Conservation (phyloP, 1,284 basidiomycete genomes). For the Tausonia pullulans region DNA sequence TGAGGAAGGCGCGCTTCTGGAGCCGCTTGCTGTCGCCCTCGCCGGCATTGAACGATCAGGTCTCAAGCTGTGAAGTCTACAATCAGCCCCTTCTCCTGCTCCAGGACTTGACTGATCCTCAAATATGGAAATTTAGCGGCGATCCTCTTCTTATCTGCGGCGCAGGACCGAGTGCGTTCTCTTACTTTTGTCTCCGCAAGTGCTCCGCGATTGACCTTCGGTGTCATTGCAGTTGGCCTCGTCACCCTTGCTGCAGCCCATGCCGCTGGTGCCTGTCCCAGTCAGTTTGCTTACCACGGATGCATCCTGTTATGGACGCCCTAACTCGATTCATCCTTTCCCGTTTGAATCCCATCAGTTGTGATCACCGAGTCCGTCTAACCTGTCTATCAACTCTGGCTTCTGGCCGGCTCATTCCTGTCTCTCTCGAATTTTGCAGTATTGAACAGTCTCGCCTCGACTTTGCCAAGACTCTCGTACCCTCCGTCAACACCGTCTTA, state of each 20-base stretch:
- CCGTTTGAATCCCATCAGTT: constrained; percentile 19
- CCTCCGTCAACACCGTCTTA: constrained; percentile 36
- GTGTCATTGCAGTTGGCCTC: constrained; percentile 38
- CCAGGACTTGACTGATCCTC: too few species aligned
- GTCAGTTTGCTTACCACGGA: too few species aligned
- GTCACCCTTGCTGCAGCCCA: constrained; percentile 41
- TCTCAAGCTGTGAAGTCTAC: constrained; percentile 26
- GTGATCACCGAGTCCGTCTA: constrained; percentile 37
- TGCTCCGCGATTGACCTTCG: constrained; percentile 2
- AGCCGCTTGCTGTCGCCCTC: constrained; percentile 42
- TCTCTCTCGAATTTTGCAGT: constrained; percentile 24
- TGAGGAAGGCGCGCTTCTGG: constrained; percentile 43
- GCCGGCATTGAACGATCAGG: constrained; percentile 42
- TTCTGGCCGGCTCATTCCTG: neutral
- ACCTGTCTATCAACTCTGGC: neutral
- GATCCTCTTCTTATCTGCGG: constrained; percentile 37
- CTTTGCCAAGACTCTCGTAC: constrained; percentile 42
- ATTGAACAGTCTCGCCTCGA: constrained; percentile 39
- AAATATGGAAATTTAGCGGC: constrained; percentile 22
- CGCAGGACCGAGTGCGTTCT: neutral
- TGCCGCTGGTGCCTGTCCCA: constrained; percentile 43
- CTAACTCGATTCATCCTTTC: too few species aligned
- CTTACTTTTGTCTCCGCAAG: neutral
- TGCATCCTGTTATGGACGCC: too few species aligned
- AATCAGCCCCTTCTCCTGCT: too few species aligned